Evolutionary conservation across 164 flowering plant species (phyloP).

Genomic region (Tetracentron sinense): DNA sequence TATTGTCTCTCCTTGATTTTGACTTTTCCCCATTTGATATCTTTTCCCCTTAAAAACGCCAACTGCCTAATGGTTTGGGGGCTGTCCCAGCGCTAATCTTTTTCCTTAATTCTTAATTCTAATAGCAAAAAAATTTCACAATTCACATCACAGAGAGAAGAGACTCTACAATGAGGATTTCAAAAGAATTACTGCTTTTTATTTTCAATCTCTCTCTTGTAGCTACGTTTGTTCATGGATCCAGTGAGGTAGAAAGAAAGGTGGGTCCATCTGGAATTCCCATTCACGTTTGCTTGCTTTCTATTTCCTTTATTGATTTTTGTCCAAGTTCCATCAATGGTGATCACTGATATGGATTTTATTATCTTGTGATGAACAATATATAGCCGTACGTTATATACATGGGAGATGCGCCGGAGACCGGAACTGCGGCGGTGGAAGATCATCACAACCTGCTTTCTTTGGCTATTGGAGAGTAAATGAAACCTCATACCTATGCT

Average conservation of each 20-base stretch:
- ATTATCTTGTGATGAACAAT: neutral
- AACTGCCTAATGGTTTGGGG: too few species aligned
- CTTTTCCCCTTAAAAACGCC: too few species aligned
- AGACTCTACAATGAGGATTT: neutral
- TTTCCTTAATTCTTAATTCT: too few species aligned
- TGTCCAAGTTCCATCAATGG: neutral
- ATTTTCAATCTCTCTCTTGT: neutral
- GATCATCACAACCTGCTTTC: slow-evolving; percentile 6
- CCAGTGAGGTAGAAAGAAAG: neutral
- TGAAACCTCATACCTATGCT: neutral
- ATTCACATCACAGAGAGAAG: too few species aligned
- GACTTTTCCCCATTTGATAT: too few species aligned
- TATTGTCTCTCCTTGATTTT: too few species aligned
- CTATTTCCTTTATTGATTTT: neutral
- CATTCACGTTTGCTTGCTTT: too few species aligned
- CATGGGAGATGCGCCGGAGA: slow-evolving; percentile 7
- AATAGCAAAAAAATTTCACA: too few species aligned
- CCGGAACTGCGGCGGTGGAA: neutral
- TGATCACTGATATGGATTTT: neutral
- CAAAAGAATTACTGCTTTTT: neutral
- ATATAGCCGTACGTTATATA: slow-evolving; percentile 8
- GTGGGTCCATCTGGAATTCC: neutral
- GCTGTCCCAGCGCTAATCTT: too few species aligned
- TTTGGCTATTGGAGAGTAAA: slow-evolving; percentile 9
- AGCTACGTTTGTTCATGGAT: neutral